Evolutionary conservation across 306 rosid genomes (phyloP).

Genomic region (Cyamopsis tetragonoloba): DNA sequence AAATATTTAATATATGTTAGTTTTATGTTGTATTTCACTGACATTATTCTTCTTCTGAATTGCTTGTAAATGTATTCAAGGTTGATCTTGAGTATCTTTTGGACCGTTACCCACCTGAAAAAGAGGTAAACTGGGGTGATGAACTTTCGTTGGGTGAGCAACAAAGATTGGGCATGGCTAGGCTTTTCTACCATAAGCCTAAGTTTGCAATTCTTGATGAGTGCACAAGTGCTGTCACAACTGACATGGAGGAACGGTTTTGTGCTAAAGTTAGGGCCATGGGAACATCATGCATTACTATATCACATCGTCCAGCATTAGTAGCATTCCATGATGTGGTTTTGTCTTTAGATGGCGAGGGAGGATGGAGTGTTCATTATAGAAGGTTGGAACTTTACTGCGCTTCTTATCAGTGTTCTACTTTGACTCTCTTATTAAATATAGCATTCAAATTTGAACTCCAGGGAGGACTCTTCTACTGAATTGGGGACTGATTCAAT

Average conservation of each 20-base stretch:
- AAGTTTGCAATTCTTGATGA: slow-evolving; percentile 94
- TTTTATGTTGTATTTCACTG: slow-evolving; percentile 19
- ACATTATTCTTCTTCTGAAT: not conserved
- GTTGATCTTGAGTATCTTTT: slow-evolving; percentile 86
- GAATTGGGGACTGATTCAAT: slow-evolving; percentile 34
- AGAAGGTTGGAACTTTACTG: slow-evolving; percentile 47
- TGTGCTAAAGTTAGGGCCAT: slow-evolving; percentile 84
- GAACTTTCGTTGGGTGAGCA: slow-evolving; percentile 90
- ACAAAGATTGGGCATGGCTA: slow-evolving; percentile 89
- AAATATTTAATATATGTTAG: not conserved
- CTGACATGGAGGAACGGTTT: slow-evolving; percentile 93
- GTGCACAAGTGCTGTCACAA: slow-evolving; percentile 94
- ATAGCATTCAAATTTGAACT: slow-evolving; percentile 19
- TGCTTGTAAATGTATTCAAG: slow-evolving; percentile 32
- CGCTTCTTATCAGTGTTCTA: not conserved
- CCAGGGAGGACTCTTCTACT: slow-evolving; percentile 58
- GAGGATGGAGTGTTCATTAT: slow-evolving; percentile 80
- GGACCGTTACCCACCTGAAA: slow-evolving; percentile 72
- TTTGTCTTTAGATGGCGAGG: slow-evolving; percentile 88
- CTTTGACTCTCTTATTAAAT: slow-evolving; percentile 12
- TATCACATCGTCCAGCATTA: slow-evolving; percentile 89
- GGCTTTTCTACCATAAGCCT: slow-evolving; percentile 88
- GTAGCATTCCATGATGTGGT: slow-evolving; percentile 92
- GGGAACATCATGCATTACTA: slow-evolving; percentile 95
- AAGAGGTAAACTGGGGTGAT: slow-evolving; percentile 92